Conservation (phyloP, 768 basidiomycete species). For the Lactifluus pinguis region DNA sequence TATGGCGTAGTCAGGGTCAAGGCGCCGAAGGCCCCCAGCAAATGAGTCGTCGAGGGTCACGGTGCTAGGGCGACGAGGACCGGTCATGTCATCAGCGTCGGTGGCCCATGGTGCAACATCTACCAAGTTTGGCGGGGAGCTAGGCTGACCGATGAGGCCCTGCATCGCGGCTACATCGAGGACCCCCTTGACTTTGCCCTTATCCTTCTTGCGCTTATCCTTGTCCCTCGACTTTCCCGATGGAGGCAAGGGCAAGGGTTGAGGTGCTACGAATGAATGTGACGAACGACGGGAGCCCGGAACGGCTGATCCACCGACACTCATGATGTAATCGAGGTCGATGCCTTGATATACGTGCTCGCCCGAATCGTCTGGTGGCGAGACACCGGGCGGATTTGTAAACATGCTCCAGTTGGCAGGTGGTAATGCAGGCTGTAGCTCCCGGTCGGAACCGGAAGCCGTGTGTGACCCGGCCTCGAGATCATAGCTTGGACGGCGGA, state of each 20-base stretch:
- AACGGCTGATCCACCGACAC: background rate
- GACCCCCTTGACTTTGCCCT: background rate
- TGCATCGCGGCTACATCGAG: background rate
- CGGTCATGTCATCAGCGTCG: background rate
- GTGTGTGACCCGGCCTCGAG: background rate
- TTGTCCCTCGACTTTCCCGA: slow-evolving; percentile 6
- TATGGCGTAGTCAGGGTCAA: slow-evolving; percentile 35
- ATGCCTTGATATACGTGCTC: slow-evolving; percentile 11
- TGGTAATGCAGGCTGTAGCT: slow-evolving; percentile 10
- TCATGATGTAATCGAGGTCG: slow-evolving; percentile 15
- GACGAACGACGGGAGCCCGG: slow-evolving; percentile 14
- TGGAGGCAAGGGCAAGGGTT: slow-evolving; percentile 10
- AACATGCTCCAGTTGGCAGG: slow-evolving; percentile 13
- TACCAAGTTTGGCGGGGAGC: background rate
- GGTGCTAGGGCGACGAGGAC: slow-evolving; percentile 13
- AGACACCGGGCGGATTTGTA: background rate
- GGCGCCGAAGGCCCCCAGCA: slow-evolving; percentile 26
- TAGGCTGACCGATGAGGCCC: background rate
- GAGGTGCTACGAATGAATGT: slow-evolving; percentile 11
- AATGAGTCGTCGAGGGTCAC: slow-evolving; percentile 33
- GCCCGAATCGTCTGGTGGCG: slow-evolving; percentile 1
- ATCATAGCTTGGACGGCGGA: slow-evolving; percentile 4
- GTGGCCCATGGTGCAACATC: slow-evolving; percentile 16
- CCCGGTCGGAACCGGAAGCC: background rate
- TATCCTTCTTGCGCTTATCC: slow-evolving; percentile 15